phyloP scores from a whole-genome alignment of 768 basidiomycete species.

The Pisolithus sp. region DNA sequence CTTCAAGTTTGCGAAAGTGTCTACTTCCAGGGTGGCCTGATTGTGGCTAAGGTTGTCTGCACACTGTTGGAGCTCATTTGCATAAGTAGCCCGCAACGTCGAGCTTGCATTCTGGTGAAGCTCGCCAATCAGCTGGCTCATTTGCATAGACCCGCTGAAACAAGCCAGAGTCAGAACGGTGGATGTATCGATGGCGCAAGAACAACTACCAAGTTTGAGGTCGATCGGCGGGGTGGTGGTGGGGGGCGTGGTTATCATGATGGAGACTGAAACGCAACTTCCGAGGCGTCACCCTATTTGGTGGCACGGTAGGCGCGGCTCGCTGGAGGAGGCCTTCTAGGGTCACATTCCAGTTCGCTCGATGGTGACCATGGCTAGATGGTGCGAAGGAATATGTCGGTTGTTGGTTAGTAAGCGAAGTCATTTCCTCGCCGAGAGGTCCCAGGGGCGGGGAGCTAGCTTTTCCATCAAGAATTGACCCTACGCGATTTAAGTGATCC shows the following conservation, averaged over 20 bases:
- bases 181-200: neutral
- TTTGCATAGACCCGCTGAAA: neutral
- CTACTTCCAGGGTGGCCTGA: neutral
- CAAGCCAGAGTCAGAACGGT: too few species aligned
- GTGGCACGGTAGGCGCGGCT: neutral
- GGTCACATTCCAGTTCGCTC: neutral
- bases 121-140: neutral
- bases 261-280: neutral
- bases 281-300: too few species aligned
- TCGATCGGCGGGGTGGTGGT: too few species aligned
- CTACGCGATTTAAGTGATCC: constrained; percentile 10
- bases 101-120: neutral
- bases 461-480: neutral
- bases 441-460: neutral
- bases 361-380: neutral
- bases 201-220: too few species aligned
- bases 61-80: constrained; percentile 5
- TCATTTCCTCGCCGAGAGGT: too few species aligned
- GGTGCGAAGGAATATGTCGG: constrained; percentile 7
- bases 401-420: neutral
- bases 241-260: too few species aligned
- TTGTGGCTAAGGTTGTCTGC: constrained; percentile 4
- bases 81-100: constrained; percentile 6
- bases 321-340: constrained; percentile 3
- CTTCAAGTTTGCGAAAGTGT: neutral